Base-by-base conservation (phyloP, 2,329 filamentous ascomycete species). In the Epichloe coenophiala region DNA sequence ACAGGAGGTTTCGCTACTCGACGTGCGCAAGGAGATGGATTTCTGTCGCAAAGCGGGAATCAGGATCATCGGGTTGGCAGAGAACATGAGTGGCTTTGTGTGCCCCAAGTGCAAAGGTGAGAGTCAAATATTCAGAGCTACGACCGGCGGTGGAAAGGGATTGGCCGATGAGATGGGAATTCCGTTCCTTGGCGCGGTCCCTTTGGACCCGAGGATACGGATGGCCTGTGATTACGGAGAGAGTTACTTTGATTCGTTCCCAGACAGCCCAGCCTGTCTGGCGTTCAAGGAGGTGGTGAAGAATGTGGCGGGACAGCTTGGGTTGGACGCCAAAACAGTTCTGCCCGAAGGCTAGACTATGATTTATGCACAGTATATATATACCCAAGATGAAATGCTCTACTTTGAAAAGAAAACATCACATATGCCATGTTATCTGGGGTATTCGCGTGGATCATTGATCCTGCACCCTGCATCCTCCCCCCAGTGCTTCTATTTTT, bases 71-170 rank as follows among this genome's bases (percentile, higher is more conserved):
- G 93, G 93, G 0, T 73, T 98, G 40, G 93, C 95, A 15, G 93
- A 98, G 73, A 98, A 98, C 63, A 98, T 98, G 93, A 88, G 84
- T 52, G 88, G 89, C 3, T 98, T 97, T 60, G 90, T 98, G 49
- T 98, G 93, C 63, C 90, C 90, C 9, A 91, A 87, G 51, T 98
- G 93, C 68, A 86, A 81, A 50, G 82, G 89, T 57, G 73, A 81
- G 64, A 84, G 76, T 60, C 81, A 95, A 65, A 95, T 98, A 47
- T 98, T 98, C 72, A 78, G 81, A 58, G 83, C 93, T 11, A 94
- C 87, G 9, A 98, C 93, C 1, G 93, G 93, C 8, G 93, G 94
- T 19, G 93, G 87, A 2, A 75, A 76, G 51, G 81, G 78, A 41
- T 67, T 98, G 56, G 91, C 93, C 2, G 75, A 84, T 64, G 91